Evolutionary conservation across 257 asterid species (phyloP), one percentile per base, ranked within the genome.

Genomic region (Nicotiana paniculata): DNA sequence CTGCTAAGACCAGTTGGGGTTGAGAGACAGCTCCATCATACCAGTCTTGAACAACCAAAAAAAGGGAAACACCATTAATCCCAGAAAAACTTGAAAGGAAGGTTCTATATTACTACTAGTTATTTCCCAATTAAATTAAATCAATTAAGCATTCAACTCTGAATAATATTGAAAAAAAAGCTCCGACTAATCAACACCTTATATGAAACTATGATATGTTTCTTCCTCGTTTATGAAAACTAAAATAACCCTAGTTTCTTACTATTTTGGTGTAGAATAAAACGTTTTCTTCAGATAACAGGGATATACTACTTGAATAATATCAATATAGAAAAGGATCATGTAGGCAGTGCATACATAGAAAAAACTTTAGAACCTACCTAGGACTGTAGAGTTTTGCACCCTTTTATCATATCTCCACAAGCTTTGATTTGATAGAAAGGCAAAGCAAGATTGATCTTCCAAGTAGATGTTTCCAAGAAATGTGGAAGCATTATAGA

Each of bases 351-450:
- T 37, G 4, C 39, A 30, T 21, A 63, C 24, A 46, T 9, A 72
- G 24, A 17, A 62, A 62, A 51, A 81, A 26, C 35, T 32, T 32
- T 32, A 77, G 64, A 82, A 77, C 89, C 85, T 82, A 96, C 99
- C 99, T 26, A 92, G 94, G 84, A 81, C 17, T 3, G 80, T 78
- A 39, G 90, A 90, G 35, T 87, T 94, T 74, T 82, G 93, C 67
- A 91, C 83, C 64, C 95, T 86, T 89, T 96, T 96, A 66, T 94
- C 99, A 18, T 86, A 91, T 89, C 99, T 91, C 99, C 97, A 96
- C 51, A 96, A 63, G 90, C 97, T 94, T 85, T 93, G 97, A 74
- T 90, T 93, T 51, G 93, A 76, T 72, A 93, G 83, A 90, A 94
- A 96, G 30, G 92, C 92, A 77, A 96, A 91, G 87, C 99, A 96